phyloP scores from a whole-genome alignment of 257 asterid species.

The Solanum bukasovii region DNA sequence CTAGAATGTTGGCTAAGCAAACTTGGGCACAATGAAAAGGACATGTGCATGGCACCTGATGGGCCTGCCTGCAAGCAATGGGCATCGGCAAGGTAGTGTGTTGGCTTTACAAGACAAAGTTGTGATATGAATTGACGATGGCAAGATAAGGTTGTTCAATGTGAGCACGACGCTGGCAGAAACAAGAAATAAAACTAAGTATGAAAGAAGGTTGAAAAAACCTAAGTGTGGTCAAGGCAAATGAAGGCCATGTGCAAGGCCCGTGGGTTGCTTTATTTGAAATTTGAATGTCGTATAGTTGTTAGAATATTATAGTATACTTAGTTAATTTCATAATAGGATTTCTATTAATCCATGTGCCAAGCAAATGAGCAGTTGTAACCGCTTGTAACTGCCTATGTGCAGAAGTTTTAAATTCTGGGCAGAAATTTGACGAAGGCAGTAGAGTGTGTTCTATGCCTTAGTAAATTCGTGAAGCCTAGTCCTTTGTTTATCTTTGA shows the following conservation, averaged over 20 bases:
- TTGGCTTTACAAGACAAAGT: background rate
- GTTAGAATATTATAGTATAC: too few species aligned
- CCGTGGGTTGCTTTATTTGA: background rate
- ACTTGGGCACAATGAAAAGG: background rate
- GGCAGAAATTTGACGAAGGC: background rate
- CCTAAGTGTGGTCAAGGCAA: background rate
- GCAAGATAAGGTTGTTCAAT: background rate
- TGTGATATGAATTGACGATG: background rate
- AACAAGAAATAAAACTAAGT: background rate
- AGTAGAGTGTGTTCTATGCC: background rate
- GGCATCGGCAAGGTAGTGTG: background rate
- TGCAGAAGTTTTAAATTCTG: background rate
- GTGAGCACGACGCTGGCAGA: background rate
- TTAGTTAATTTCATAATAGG: background rate
- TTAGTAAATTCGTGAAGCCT: background rate
- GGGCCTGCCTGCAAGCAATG: background rate
- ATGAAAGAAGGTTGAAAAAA: background rate
- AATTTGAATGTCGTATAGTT: background rate
- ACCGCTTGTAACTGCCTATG: background rate
- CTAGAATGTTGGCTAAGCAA: background rate
- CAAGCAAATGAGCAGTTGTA: background rate
- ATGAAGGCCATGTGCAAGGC: background rate
- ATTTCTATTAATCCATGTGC: background rate
- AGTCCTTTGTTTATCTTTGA: background rate
- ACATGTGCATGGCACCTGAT: background rate